Evolutionary conservation across 441 rosid genomes (phyloP).

Genomic region (Aquilaria agallochum): DNA sequence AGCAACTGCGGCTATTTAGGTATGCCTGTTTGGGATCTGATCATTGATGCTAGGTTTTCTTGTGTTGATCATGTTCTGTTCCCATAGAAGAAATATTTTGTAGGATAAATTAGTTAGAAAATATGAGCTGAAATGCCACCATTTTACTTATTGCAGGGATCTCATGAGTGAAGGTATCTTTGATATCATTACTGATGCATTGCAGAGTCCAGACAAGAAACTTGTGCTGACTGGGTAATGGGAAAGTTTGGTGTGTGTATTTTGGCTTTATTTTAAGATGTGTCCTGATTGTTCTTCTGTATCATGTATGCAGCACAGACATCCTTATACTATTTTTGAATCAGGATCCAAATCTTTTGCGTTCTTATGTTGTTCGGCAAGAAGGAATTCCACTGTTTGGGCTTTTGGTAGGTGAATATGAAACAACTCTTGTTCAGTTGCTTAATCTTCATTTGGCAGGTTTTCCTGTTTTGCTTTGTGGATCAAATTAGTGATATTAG

Average conservation of each 20-base stretch:
- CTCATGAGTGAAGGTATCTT: conserved; percentile 85
- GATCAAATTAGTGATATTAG: conserved; percentile 5
- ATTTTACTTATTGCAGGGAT: conserved; percentile 56
- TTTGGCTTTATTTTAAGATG: conserved; percentile 13
- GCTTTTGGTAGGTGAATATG: conserved; percentile 60
- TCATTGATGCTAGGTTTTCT: conserved; percentile 4
- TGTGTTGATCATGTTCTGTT: not conserved
- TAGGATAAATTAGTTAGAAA: not conserved
- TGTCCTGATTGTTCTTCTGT: conserved; percentile 34
- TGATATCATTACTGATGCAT: conserved; percentile 74
- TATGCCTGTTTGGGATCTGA: conserved; percentile 27
- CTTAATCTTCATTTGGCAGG: not conserved
- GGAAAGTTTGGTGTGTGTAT: conserved; percentile 10
- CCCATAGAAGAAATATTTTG: not conserved
- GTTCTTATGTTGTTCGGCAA: conserved; percentile 79
- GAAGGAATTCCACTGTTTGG: conserved; percentile 86
- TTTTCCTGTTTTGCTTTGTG: conserved; percentile 2
- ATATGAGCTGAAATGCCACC: not conserved
- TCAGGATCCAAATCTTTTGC: conserved; percentile 95
- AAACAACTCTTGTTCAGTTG: not conserved
- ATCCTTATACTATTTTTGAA: conserved; percentile 94
- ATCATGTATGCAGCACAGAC: conserved; percentile 98
- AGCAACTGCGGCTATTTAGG: conserved; percentile 96
- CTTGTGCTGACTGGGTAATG: conserved; percentile 92
- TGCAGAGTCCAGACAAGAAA: conserved; percentile 87